Conservation (phyloP, 1,284 basidiomycete genomes). For the Sporisorium scitamineum region DNA sequence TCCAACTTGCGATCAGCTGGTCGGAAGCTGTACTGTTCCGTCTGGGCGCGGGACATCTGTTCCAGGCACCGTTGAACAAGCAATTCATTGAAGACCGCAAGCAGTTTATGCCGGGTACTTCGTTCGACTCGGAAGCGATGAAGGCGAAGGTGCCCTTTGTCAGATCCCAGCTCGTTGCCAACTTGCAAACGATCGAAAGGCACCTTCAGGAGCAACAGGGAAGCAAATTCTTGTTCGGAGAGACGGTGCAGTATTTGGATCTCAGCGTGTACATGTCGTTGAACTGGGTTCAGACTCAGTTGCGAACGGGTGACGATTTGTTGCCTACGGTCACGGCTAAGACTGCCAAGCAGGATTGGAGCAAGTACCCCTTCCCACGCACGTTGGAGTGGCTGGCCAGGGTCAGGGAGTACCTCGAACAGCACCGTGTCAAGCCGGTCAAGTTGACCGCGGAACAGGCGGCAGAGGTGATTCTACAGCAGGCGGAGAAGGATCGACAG, state of each 20-base stretch:
- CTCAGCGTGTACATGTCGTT: slow-evolving; percentile 36
- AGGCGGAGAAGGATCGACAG: neutral
- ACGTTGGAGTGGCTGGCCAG: slow-evolving; percentile 33
- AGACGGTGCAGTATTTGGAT: slow-evolving; percentile 37
- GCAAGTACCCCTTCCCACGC: slow-evolving; percentile 25
- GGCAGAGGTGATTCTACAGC: slow-evolving; percentile 26
- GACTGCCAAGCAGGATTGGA: slow-evolving; percentile 24
- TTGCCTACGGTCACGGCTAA: slow-evolving; percentile 31
- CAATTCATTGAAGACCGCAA: slow-evolving; percentile 33
- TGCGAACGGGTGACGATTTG: slow-evolving; percentile 34
- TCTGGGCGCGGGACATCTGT: slow-evolving; percentile 38
- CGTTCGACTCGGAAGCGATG: slow-evolving; percentile 32
- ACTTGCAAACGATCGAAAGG: slow-evolving; percentile 32
- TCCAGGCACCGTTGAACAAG: slow-evolving; percentile 30
- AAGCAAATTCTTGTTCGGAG: slow-evolving; percentile 24
- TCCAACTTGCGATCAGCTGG: slow-evolving; percentile 46
- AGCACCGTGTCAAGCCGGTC: slow-evolving; percentile 21
- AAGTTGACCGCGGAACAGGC: slow-evolving; percentile 31
- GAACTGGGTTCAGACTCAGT: slow-evolving; percentile 49
- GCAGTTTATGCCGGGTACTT: slow-evolving; percentile 29
- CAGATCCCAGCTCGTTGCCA: slow-evolving; percentile 25
- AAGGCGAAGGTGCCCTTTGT: slow-evolving; percentile 31
- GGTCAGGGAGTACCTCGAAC: slow-evolving; percentile 21
- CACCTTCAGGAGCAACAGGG: slow-evolving; percentile 16
- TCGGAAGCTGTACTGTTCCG: slow-evolving; percentile 32